Conservation (phyloP, 1,284 basidiomycete species). For the Wallemia hederae region DNA sequence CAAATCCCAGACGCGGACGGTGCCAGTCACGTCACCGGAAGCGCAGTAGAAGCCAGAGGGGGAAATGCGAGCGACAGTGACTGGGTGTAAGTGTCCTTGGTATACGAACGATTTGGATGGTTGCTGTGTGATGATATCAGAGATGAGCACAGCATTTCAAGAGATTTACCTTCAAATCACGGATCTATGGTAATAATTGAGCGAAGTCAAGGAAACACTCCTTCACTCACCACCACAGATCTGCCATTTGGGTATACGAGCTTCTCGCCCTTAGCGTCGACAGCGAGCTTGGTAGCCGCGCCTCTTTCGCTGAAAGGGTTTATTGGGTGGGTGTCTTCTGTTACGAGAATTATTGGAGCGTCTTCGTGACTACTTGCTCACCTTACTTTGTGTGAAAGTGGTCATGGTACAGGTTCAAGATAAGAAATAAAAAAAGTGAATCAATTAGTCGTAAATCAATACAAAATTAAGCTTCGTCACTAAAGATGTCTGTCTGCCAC, state of each 20-base stretch:
- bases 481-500: neutral
- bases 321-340: neutral
- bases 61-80: constrained; percentile 69
- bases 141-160: constrained; percentile 1
- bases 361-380: too few relatives aligned
- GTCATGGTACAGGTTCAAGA: too few relatives aligned
- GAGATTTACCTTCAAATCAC: constrained; percentile 27
- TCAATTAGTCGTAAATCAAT: too few relatives aligned
- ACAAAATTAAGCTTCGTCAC: neutral
- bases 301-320: neutral
- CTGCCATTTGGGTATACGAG: constrained; percentile 63
- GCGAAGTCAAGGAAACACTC: neutral
- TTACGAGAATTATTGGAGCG: too few relatives aligned
- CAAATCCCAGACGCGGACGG: constrained; percentile 77
- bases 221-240: constrained; percentile 41
- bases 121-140: constrained; percentile 16
- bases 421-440: too few relatives aligned
- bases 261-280: constrained; percentile 42
- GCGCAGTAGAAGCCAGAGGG: constrained; percentile 89
- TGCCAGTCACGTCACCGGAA: constrained; percentile 50
- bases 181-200: constrained; percentile 20
- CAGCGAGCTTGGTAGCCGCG: constrained; percentile 36
- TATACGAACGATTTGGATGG: constrained; percentile 30
- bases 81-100: constrained; percentile 49
- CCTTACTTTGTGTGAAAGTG: too few relatives aligned